Evolutionary conservation across 768 basidiomycete species (phyloP).

Genomic region (Tephrocybe sp.): DNA sequence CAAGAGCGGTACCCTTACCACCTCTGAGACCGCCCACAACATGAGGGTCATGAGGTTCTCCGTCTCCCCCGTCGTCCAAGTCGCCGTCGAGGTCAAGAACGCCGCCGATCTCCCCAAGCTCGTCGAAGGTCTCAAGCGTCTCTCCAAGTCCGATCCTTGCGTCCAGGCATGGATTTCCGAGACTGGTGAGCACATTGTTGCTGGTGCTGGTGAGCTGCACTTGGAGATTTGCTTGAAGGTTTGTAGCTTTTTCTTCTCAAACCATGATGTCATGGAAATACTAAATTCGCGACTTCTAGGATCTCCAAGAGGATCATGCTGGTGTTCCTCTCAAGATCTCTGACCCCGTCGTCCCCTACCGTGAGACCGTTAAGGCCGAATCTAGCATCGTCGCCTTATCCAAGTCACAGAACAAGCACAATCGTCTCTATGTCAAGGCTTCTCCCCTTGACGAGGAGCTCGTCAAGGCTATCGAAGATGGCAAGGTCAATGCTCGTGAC

Average conservation of each 20-base stretch:
- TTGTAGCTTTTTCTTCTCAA: constrained; percentile 3
- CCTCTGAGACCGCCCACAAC: constrained; percentile 98
- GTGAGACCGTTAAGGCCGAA: constrained; percentile 95
- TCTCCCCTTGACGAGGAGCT: constrained; percentile 92
- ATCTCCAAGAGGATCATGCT: constrained; percentile 98
- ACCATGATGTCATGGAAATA: neutral
- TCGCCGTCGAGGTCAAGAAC: constrained; percentile 99
- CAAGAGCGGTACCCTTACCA: constrained; percentile 96
- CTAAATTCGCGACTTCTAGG: constrained; percentile 43
- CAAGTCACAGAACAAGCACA: constrained; percentile 99
- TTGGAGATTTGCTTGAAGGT: constrained; percentile 99
- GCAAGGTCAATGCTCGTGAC: constrained; percentile 84
- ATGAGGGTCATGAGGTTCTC: constrained; percentile 99
- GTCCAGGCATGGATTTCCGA: constrained; percentile 92
- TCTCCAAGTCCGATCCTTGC: constrained; percentile 99
- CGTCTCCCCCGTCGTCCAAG: constrained; percentile 97
- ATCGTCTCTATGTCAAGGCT: constrained; percentile 94
- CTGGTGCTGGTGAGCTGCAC: constrained; percentile 98
- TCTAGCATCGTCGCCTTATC: constrained; percentile 94
- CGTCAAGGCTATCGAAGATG: constrained; percentile 85
- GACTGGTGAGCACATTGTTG: constrained; percentile 96
- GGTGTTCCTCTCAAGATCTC: constrained; percentile 98
- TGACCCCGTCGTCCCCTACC: constrained; percentile 94
- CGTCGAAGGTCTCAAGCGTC: constrained; percentile 99
- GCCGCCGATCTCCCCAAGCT: constrained; percentile 98